A percentile compares a stretch with the other conserved stretches of the same genome.
These are phyloP conservation scores for Solanum okadae DNA, from an alignment of 257 asterid species.

Conservation along the genomic window DNA sequence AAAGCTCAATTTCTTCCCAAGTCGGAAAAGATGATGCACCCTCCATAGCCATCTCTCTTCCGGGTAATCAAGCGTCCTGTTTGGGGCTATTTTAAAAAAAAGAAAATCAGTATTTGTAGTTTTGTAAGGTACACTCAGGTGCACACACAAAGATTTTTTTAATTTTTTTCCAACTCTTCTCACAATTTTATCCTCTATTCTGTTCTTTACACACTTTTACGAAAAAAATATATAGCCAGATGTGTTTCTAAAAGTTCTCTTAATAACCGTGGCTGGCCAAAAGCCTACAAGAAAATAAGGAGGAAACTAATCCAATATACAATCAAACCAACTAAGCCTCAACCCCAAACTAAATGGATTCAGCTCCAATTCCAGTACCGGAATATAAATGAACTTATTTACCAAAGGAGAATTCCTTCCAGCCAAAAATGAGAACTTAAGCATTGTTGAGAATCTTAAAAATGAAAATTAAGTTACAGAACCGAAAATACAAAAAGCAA, in stretches of 20 bases:
- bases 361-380: not conserved
- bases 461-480: not conserved
- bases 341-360: not conserved
- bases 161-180: not conserved
- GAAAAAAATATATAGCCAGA: not conserved
- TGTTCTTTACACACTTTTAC: not conserved
- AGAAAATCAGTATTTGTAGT: not conserved
- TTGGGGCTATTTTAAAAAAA: not conserved
- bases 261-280: not conserved
- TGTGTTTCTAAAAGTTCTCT: not conserved
- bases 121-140: not conserved
- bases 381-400: not conserved
- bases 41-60: not conserved
- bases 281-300: not conserved
- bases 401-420: not conserved
- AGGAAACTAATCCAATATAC: not conserved
- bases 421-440: not conserved
- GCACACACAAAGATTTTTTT: not conserved
- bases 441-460: not conserved
- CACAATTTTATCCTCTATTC: not conserved
- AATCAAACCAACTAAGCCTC: not conserved
- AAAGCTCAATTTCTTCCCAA: constrained; percentile 54
- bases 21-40: constrained; percentile 9
- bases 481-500: not conserved
- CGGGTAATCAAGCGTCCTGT: not conserved